Conservation (phyloP, 768 basidiomycete species). For the Rhodotorula paludigena region DNA sequence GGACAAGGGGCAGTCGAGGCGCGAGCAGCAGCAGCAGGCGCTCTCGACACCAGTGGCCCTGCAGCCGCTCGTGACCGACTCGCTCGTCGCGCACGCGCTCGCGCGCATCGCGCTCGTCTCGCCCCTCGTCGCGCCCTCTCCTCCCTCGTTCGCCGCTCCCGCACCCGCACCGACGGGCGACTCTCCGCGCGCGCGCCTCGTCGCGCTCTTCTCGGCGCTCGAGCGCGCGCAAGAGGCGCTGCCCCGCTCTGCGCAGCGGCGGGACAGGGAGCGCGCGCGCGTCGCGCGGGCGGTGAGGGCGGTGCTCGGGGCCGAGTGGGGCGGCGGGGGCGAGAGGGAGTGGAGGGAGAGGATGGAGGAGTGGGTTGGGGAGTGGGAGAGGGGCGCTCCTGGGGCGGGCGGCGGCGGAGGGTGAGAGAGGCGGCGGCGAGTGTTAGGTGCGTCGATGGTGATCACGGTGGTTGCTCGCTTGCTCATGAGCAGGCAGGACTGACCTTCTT, state of each 20-base stretch:
- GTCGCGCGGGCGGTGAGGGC: background rate
- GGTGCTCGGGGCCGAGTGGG: background rate
- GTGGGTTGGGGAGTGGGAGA: background rate
- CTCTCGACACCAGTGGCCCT: too few relatives aligned
- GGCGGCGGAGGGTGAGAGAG: background rate
- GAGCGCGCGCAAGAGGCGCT: too few relatives aligned
- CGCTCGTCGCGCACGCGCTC: background rate
- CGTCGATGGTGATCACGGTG: too few relatives aligned
- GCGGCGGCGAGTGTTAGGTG: background rate
- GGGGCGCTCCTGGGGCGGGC: background rate
- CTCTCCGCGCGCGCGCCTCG: background rate
- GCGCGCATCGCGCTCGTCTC: background rate
- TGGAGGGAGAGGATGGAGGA: background rate
- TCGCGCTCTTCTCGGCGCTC: conserved; percentile 34
- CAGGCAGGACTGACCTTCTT: too few relatives aligned
- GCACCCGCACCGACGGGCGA: too few relatives aligned
- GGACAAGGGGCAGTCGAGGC: too few relatives aligned
- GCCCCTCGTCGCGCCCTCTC: too few relatives aligned
- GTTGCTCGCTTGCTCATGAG: too few relatives aligned
- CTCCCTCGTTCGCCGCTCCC: too few relatives aligned
- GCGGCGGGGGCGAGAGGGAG: background rate
- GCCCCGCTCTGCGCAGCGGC: too few relatives aligned
- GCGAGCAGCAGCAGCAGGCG: background rate
- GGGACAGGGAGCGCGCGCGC: background rate
- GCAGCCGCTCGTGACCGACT: background rate